Evolutionary conservation across 192 early-diverging fungal species (phyloP).

Genomic region (Backusella psychrophila): DNA sequence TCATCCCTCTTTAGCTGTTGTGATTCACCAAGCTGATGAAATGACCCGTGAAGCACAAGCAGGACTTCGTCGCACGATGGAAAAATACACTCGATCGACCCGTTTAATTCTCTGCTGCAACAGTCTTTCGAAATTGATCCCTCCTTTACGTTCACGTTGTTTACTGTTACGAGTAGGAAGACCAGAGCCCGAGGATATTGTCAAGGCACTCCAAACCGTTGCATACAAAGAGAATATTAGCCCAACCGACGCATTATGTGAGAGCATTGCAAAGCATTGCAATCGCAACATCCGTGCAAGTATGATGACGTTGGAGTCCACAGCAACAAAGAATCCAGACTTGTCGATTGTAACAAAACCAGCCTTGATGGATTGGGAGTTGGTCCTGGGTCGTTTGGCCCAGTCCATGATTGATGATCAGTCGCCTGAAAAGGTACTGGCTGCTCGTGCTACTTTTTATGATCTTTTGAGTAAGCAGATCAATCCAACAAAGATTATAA

Average conservation of each 20-base stretch:
- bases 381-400: conserved; percentile 69
- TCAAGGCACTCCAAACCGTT: conserved; percentile 64
- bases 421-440: conserved; percentile 67
- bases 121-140: conserved; percentile 87
- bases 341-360: conserved; percentile 53
- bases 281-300: conserved; percentile 86
- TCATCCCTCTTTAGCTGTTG: conserved; percentile 59
- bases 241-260: conserved; percentile 61
- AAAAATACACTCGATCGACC: conserved; percentile 94
- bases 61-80: conserved; percentile 98
- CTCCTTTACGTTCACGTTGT: conserved; percentile 90
- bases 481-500: conserved; percentile 76
- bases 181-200: conserved; percentile 76
- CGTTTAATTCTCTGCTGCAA: conserved; percentile 93
- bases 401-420: conserved; percentile 71
- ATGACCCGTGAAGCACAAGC: conserved; percentile 92
- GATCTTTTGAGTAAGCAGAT: conserved; percentile 92
- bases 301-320: conserved; percentile 88
- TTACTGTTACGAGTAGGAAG: conserved; percentile 84
- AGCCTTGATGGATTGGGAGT: conserved; percentile 86
- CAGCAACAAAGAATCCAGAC: conserved; percentile 56
- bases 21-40: conserved; percentile 92
- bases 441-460: conserved; percentile 76
- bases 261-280: conserved; percentile 63
- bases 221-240: conserved; percentile 78